Percentiles rank a stretch among this genome's conserved stretches.
phyloP scores from a whole-genome alignment of 352 stramenopile species.

The Phytophthora vignae region DNA sequence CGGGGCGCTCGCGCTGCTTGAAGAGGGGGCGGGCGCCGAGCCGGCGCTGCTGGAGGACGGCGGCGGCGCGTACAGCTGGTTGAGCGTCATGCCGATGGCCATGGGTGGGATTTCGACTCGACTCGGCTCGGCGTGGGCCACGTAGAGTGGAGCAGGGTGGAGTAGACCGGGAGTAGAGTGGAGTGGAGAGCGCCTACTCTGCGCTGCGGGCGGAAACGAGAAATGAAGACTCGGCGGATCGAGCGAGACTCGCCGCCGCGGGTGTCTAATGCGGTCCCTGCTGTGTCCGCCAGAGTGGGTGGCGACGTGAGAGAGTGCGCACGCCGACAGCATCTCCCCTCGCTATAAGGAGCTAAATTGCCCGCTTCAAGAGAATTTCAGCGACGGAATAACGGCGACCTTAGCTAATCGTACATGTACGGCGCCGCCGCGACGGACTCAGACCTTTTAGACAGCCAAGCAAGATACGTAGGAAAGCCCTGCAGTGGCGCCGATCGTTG shows the following conservation, averaged over 20 bases:
- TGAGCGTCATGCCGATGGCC: slow-evolving; percentile 76
- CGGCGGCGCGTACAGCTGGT: slow-evolving; percentile 71
- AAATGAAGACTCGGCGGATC: slow-evolving; percentile 6
- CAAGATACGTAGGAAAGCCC: background rate
- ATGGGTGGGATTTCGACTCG: slow-evolving; percentile 34
- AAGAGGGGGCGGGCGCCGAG: slow-evolving; percentile 2
- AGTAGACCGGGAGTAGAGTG: no score
- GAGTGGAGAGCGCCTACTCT: background rate
- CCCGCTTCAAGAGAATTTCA: background rate
- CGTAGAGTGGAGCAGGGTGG: no score
- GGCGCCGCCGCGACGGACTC: background rate
- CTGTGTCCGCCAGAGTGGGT: slow-evolving; percentile 13
- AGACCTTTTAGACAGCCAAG: background rate
- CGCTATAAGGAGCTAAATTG: slow-evolving; percentile 10
- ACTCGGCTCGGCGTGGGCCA: slow-evolving; percentile 10
- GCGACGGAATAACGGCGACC: background rate
- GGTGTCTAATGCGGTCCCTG: background rate
- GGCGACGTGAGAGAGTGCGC: background rate
- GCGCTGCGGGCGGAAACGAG: slow-evolving; percentile 8
- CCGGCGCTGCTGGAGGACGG: slow-evolving; percentile 27
- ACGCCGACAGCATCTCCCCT: slow-evolving; percentile 9
- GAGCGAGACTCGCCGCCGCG: slow-evolving; percentile 1
- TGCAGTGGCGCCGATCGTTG: background rate
- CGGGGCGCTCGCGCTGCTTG: background rate
- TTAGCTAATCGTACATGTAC: background rate